A percentile compares a stretch with the other conserved stretches of the same genome.
Conservation (phyloP, 495 filamentous ascomycete genomes). For the Aspergillus diversus region DNA sequence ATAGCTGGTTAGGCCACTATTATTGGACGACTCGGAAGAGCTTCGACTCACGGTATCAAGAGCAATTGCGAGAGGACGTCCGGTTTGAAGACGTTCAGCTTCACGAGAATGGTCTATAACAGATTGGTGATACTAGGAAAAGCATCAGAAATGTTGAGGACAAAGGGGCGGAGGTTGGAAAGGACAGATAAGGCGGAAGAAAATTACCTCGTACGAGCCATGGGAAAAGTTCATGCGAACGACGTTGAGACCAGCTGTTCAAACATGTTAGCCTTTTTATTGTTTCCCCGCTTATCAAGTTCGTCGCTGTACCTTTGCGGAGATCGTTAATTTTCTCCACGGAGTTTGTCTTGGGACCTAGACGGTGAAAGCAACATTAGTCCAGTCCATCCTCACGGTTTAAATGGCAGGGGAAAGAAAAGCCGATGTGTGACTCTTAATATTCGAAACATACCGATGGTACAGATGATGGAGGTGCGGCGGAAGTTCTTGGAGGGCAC, state of each 20-base stretch:
- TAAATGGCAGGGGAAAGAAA: background rate
- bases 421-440: background rate
- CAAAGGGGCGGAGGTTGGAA: conserved; percentile 29
- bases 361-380: conserved; percentile 16
- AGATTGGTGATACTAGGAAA: conserved; percentile 77
- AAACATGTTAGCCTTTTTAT: conserved; percentile 27
- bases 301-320: conserved; percentile 58
- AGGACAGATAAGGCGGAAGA: too few relatives aligned
- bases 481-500: conserved; percentile 84
- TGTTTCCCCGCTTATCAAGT: conserved; percentile 1
- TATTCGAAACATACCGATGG: conserved; percentile 70
- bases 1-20: conserved; percentile 15
- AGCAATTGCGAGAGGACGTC: conserved; percentile 93
- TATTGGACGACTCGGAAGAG: background rate
- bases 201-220: conserved; percentile 79
- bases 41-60: conserved; percentile 74
- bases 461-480: conserved; percentile 97
- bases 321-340: conserved; percentile 94
- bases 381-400: background rate
- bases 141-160: background rate
- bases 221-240: conserved; percentile 99
- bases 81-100: conserved; percentile 73
- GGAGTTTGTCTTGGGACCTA: conserved; percentile 96
- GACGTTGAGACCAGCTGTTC: conserved; percentile 83
- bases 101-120: conserved; percentile 93